Base-by-base conservation (phyloP, 768 basidiomycete species). In the Pholiota conissans region DNA sequence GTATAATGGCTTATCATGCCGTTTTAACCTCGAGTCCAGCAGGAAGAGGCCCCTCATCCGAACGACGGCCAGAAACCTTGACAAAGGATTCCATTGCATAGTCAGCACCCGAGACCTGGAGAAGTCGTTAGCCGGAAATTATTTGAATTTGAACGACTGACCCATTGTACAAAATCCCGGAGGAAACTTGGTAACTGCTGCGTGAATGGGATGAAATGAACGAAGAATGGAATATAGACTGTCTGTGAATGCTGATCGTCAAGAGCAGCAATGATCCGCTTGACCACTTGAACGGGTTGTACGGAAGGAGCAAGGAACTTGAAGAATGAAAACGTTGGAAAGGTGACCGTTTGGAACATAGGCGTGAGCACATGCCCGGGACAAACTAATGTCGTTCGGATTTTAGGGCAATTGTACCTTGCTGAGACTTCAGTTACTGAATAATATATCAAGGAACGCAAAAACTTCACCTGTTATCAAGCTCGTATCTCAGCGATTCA, bases 351-450 rank as follows among this genome's bases (percentile, higher is more conserved):
- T 14, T 85, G 80, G 74, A 98, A 98, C 67, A 98, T 80, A 2
- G 82, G 79, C 0, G 95, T 96, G 42, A 79, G 71, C 65, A 93
- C 77, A 68, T 92, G 89, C 1, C 92, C 91, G 0, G 96, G 88
- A 52, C 87, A 79, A 58, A 98, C 73, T 20, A 98, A 79, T 2
- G 93, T 95, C 9, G 94, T 96, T n/a, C 92, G 89, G 71, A 99
- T 85, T 40, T 76, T 70, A 1, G 90, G 90, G 28, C 85, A 79
- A 35, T 83, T 75, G 73, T 93, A 89, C n/a, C 88, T 87, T 60
- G 20, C 61, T 58, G 55, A 55, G 46, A 50, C 34, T 56, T 55
- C 60, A 29, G 53, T 39, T 48, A 52, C 7, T 55, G 49, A 24
- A 55, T 35, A 10, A n/a, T n/a, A n/a, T n/a, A n/a, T n/a, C n/a